phyloP scores from a whole-genome alignment of 2,329 filamentous ascomycete species.

The Colletotrichum sp. region DNA sequence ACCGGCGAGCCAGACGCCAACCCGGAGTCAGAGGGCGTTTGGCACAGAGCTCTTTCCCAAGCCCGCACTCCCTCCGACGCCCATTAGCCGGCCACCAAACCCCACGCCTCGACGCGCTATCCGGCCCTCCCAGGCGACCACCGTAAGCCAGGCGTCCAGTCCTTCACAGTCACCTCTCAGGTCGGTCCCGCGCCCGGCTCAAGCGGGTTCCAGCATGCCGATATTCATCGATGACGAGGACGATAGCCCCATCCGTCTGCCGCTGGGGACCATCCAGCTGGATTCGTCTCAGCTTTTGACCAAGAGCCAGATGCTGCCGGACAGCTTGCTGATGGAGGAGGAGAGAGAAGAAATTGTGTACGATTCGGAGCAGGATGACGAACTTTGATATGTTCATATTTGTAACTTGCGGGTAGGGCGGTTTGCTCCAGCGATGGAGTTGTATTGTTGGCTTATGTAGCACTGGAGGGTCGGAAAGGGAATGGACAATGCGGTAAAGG shows the following conservation, averaged over 20 bases:
- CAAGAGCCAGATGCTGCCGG: slow-evolving; percentile 58
- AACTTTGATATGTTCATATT: neutral
- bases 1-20: slow-evolving; percentile 32
- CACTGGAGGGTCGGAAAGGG: neutral
- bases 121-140: slow-evolving; percentile 37
- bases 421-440: slow-evolving; percentile 3
- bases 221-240: slow-evolving; percentile 24
- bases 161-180: slow-evolving; percentile 34
- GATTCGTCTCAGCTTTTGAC: slow-evolving; percentile 54
- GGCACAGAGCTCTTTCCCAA: slow-evolving; percentile 15
- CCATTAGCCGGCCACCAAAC: slow-evolving; percentile 16
- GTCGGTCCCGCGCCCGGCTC: slow-evolving; percentile 25
- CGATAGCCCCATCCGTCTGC: slow-evolving; percentile 24
- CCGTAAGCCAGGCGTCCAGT: slow-evolving; percentile 38
- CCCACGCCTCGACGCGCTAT: slow-evolving; percentile 18
- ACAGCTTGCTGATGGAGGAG: slow-evolving; percentile 46
- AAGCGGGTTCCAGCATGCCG: slow-evolving; percentile 25
- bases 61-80: slow-evolving; percentile 9
- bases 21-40: neutral
- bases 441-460: neutral
- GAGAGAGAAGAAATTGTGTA: slow-evolving; percentile 23
- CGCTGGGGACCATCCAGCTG: slow-evolving; percentile 25
- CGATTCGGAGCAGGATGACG: slow-evolving; percentile 21
- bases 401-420: neutral
- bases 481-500: neutral